Percentiles rank a stretch among this genome's conserved stretches.
phyloP scores from a whole-genome alignment of 495 filamentous ascomycete species.

The Tirmania nivea region DNA sequence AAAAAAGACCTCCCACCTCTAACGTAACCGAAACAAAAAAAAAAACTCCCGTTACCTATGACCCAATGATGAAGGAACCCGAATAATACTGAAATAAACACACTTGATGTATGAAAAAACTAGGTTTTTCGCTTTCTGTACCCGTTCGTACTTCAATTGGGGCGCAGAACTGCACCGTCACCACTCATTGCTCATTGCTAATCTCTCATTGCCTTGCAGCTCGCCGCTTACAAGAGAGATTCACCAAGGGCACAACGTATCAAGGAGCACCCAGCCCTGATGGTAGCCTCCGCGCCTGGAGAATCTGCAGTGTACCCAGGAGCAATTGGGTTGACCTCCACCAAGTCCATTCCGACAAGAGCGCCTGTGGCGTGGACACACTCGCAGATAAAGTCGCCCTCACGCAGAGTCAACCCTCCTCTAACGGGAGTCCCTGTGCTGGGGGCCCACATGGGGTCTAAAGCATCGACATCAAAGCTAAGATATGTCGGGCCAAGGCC shows the following conservation, averaged over 20 bases:
- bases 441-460: conserved; percentile 82
- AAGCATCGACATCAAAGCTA: conserved; percentile 88
- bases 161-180: background rate
- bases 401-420: conserved; percentile 82
- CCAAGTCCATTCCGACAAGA: conserved; percentile 78
- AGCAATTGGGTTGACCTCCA: conserved; percentile 87
- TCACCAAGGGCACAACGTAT: conserved; percentile 84
- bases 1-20: no score
- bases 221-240: conserved; percentile 42
- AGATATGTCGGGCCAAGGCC: conserved; percentile 86
- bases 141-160: background rate
- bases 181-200: no score
- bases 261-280: conserved; percentile 71
- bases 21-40: no score
- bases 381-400: conserved; percentile 97
- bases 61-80: background rate
- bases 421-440: conserved; percentile 89
- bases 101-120: background rate
- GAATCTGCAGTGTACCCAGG: conserved; percentile 23
- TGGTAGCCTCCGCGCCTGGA: conserved; percentile 62
- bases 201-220: no score
- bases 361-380: conserved; percentile 84
- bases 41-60: no score
- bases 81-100: background rate
- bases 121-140: background rate